These are phyloP conservation scores for Psilocybe subaeruginosa DNA, from an alignment of 768 basidiomycete species.

Conservation along the genomic window DNA sequence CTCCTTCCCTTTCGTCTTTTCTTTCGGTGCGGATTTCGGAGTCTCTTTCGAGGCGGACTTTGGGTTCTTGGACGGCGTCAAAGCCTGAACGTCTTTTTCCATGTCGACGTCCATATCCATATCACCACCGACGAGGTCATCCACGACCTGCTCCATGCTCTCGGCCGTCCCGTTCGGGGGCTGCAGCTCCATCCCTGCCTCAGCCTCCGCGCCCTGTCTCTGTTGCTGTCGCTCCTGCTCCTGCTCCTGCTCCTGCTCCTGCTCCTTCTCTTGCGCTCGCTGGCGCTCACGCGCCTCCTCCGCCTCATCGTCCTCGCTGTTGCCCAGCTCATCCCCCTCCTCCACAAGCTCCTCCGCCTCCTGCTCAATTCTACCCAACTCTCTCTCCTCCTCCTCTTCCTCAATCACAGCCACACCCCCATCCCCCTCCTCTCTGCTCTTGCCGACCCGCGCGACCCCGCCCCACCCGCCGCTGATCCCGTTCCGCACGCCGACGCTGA, in stretches of 20 bases:
- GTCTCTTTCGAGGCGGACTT: too few species aligned
- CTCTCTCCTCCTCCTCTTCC: constrained; percentile 17
- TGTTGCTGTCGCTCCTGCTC: neutral
- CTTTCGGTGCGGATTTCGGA: neutral
- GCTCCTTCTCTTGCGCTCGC: neutral
- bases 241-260: constrained; percentile 1
- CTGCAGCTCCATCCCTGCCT: constrained; percentile 7
- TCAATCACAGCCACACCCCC: neutral
- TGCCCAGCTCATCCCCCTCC: constrained; percentile 4
- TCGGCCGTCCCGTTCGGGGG: constrained; percentile 31
- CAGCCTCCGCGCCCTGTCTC: neutral
- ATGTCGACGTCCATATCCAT: constrained; percentile 14
- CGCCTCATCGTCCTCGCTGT: constrained; percentile 11
- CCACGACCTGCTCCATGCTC: constrained; percentile 29
- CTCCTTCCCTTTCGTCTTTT: neutral
- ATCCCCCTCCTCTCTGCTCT: neutral
- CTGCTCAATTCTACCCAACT: constrained; percentile 20
- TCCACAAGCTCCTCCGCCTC: constrained; percentile 16
- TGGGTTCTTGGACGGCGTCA: neutral
- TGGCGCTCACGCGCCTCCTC: constrained; percentile 20
- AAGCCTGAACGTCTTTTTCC: constrained; percentile 5
- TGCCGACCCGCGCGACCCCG: neutral
- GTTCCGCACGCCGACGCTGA: constrained; percentile 15
- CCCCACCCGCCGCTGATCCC: neutral
- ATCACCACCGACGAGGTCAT: constrained; percentile 12